Evolutionary conservation across 495 filamentous ascomycete species (phyloP), one percentile per base, ranked within the genome.

Genomic region (Neurospora sp.): DNA sequence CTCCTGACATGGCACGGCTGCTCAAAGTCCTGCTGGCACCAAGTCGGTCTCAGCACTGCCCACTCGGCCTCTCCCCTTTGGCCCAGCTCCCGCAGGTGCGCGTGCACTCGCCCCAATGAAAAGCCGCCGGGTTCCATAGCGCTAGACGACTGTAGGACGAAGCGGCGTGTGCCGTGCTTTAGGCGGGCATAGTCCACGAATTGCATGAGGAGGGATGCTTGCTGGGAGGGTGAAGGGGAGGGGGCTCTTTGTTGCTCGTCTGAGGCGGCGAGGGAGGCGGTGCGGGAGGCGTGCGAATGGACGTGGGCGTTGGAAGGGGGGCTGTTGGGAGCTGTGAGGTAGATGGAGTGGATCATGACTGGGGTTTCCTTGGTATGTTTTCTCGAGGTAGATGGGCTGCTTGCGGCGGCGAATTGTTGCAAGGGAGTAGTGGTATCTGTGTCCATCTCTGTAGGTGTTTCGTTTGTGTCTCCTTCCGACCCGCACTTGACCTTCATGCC

Each of bases 91-190:
- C 76, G 69, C 16, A 87, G 74, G 38, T 81, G 80, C 31, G 73
- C 77, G 44, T 83, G 82, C 61, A 79, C 79, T 40, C 79, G 70
- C 8, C 82, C 83, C 79, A 82, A 78, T 7, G 78, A 74, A 10
- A 78, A 75, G 12, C 79, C 78, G 65, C 78, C 82, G 8, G 79
- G 75, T 22, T 78, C 78, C 31, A 83, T 72, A 3, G 79, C 40
- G 39, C 79, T 80, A 10, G 81, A 82, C 45, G 81, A 81, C 68
- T 83, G 79, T 65, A 87, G 75, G 59, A 87, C 80, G 72, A 87
- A 86, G 40, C 85, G 77, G 40, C 76, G 74, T 17, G 78, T 81
- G 38, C 83, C 81, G 27, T 79, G 76, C 3, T 73, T 74, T 14
- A 31, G 27, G 3, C 78, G 71, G n/a, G 82, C 80, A 45, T 86